Conservation (phyloP, 176 grass and related monocot species). For the Miscanthus lutarioriparius region DNA sequence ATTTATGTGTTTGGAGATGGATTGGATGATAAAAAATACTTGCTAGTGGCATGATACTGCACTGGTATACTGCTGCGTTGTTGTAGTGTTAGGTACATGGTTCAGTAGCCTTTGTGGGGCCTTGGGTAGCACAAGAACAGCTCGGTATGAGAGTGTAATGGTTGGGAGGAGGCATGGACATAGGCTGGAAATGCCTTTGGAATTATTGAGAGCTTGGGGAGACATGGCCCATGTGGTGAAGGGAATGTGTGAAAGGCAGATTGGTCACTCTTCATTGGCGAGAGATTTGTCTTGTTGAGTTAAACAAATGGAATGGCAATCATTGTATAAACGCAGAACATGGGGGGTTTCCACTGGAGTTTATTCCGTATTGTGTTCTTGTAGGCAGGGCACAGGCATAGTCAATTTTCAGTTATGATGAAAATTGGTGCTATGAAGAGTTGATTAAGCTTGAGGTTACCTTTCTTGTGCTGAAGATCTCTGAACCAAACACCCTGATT, state of each 20-base stretch:
- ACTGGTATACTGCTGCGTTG: slow-evolving; percentile 17
- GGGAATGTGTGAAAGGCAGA: slow-evolving; percentile 43
- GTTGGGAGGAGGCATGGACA: slow-evolving; percentile 37
- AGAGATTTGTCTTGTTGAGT: slow-evolving; percentile 55
- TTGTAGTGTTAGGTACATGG: slow-evolving; percentile 45
- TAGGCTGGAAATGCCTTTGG: slow-evolving; percentile 79
- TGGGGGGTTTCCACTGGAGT: slow-evolving; percentile 26
- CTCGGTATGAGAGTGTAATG: slow-evolving; percentile 59
- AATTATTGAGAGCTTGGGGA: slow-evolving; percentile 62
- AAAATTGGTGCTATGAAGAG: neutral
- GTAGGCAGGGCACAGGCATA: neutral
- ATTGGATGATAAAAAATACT: slow-evolving; percentile 30
- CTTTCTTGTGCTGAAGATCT: neutral
- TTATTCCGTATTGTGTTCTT: slow-evolving; percentile 23
- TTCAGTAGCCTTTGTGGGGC: slow-evolving; percentile 40
- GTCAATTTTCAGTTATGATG: slow-evolving; percentile 1
- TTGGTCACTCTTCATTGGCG: slow-evolving; percentile 50
- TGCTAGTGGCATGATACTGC: slow-evolving; percentile 31
- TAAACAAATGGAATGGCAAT: slow-evolving; percentile 28
- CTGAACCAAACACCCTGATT: neutral
- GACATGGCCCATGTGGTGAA: slow-evolving; percentile 77
- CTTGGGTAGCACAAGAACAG: slow-evolving; percentile 56
- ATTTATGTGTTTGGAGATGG: slow-evolving; percentile 29
- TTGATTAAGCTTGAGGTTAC: neutral
- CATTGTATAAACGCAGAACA: slow-evolving; percentile 40